Evolutionary conservation across 164 flowering plant genomes (phyloP).

Genomic region (Aristolochia californica): DNA sequence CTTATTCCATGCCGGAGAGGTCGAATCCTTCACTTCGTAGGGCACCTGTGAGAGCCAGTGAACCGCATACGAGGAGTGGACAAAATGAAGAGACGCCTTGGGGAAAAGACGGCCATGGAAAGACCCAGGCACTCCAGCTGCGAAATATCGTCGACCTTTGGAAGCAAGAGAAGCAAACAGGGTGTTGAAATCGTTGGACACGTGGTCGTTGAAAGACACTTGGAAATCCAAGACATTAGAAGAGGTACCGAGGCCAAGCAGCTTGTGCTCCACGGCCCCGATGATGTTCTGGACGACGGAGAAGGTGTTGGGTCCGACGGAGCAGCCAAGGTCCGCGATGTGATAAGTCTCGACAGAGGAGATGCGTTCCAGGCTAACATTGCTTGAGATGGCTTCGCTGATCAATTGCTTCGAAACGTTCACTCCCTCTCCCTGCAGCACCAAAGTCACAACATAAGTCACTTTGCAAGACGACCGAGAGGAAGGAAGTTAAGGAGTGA

Average conservation of each 20-base stretch:
- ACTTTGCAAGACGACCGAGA: not conserved
- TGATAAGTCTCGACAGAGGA: not conserved
- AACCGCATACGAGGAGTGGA: conserved; percentile 17
- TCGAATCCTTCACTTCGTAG: conserved; percentile 6
- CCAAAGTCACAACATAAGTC: conserved; percentile 4
- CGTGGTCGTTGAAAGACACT: conserved; percentile 19
- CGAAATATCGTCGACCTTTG: conserved; percentile 11
- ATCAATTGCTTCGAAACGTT: not conserved
- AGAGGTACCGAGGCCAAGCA: not conserved
- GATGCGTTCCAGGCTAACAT: not conserved
- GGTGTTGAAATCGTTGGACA: conserved; percentile 21
- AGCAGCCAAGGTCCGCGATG: conserved; percentile 17
- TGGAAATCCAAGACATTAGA: conserved; percentile 11
- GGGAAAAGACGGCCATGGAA: conserved; percentile 25
- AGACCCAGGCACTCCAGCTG: conserved; percentile 23
- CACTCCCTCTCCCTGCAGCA: conserved; percentile 3
- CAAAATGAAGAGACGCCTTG: conserved; percentile 12
- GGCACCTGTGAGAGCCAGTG: conserved; percentile 25
- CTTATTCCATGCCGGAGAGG: conserved; percentile 11
- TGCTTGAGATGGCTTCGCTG: not conserved
- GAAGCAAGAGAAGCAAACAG: conserved; percentile 14
- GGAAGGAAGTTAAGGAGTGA: too few species aligned
- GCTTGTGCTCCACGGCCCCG: conserved; percentile 6
- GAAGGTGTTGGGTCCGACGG: conserved; percentile 18
- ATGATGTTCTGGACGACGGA: conserved; percentile 5